phyloP scores from a whole-genome alignment of 2,329 filamentous ascomycete genomes.

The Fusarium ambrosium region DNA sequence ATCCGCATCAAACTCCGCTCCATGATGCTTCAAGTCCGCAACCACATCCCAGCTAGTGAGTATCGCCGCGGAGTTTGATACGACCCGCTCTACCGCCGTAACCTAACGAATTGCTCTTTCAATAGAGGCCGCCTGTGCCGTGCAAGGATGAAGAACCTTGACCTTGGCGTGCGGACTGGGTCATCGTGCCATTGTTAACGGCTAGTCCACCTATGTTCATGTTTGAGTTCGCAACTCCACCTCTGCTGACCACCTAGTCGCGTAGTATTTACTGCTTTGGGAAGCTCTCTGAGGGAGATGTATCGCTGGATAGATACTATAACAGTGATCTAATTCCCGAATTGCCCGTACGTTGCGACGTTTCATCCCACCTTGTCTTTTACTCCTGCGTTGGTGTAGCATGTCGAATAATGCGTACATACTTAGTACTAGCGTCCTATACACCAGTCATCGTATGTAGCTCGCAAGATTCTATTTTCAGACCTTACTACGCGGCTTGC shows the following conservation, averaged over 20 bases:
- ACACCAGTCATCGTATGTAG: fast-evolving
- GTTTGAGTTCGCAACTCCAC: not conserved
- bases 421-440: not conserved
- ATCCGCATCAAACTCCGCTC: not conserved
- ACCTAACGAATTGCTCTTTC: not conserved
- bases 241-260: not conserved
- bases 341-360: not conserved
- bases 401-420: not conserved
- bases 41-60: not conserved
- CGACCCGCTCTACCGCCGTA: not conserved
- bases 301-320: not conserved
- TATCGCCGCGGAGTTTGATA: not conserved
- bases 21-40: not conserved
- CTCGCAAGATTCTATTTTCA: not conserved
- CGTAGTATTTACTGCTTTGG: not conserved
- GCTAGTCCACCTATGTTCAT: not conserved
- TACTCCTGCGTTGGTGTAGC: not conserved
- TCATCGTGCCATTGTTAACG: not conserved
- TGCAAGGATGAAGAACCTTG: not conserved
- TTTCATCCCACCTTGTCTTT: not conserved
- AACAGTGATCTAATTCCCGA: not conserved
- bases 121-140: not conserved
- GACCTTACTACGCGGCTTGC: too few species aligned
- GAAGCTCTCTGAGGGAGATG: not conserved
- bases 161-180: not conserved